Percentiles rank a stretch among this genome's conserved stretches.
Conservation (phyloP, 2,329 filamentous ascomycete species). For the Pezicula radicicola region DNA sequence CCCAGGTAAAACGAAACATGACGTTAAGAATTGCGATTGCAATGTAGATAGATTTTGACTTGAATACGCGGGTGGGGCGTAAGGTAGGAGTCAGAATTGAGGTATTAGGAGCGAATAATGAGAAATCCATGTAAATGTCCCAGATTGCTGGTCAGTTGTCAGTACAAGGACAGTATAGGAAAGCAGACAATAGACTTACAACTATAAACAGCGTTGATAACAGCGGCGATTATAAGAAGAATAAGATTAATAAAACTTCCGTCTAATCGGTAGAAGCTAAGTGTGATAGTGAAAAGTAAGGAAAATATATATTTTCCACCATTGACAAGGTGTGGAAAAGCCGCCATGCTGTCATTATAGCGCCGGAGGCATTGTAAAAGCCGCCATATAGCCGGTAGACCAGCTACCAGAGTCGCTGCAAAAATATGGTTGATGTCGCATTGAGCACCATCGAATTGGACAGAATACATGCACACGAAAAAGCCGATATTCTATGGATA, state of each 20-base stretch:
- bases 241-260: conserved; percentile 52
- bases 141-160: conserved; percentile 58
- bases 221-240: conserved; percentile 73
- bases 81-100: conserved; percentile 53
- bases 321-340: conserved; percentile 88
- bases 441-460: conserved; percentile 64
- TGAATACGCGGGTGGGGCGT: conserved; percentile 74
- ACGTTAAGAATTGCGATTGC: conserved; percentile 76
- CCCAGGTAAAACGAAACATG: conserved; percentile 84
- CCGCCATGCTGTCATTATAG: conserved; percentile 77
- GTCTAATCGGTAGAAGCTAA: conserved; percentile 81
- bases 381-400: conserved; percentile 82
- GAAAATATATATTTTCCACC: conserved; percentile 87
- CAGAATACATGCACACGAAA: conserved; percentile 86
- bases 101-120: conserved; percentile 70
- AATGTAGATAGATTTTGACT: conserved; percentile 79
- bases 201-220: conserved; percentile 75
- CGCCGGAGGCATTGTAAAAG: conserved; percentile 84
- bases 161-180: not conserved
- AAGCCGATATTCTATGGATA: conserved; percentile 72
- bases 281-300: conserved; percentile 69
- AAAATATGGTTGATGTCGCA: conserved; percentile 81
- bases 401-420: conserved; percentile 58
- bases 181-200: conserved; percentile 45
- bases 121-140: conserved; percentile 94